Evolutionary conservation across 2,329 filamentous ascomycete species (phyloP).

Genomic region (Cadophora luteo-olivacea): DNA sequence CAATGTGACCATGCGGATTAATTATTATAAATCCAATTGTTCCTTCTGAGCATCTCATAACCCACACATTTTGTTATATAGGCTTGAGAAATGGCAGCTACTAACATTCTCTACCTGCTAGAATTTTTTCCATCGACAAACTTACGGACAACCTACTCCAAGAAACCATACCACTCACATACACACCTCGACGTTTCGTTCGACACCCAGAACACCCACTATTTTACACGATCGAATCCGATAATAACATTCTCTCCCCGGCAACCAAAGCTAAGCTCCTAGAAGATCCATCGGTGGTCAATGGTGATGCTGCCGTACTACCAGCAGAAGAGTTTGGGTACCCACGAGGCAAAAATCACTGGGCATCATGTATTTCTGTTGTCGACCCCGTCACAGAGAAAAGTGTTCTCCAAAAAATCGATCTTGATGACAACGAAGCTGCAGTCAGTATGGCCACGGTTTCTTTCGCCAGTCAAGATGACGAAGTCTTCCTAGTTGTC

Average conservation of each 20-base stretch:
- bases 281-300: slow-evolving; percentile 72
- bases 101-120: slow-evolving; percentile 48
- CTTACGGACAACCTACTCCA: slow-evolving; percentile 85
- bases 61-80: slow-evolving; percentile 22
- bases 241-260: slow-evolving; percentile 87
- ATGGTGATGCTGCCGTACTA: slow-evolving; percentile 74
- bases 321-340: slow-evolving; percentile 89
- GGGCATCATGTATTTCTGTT: slow-evolving; percentile 95
- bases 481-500: slow-evolving; percentile 90
- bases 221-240: slow-evolving; percentile 93
- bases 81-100: not conserved
- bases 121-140: slow-evolving; percentile 91
- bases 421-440: slow-evolving; percentile 89
- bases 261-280: slow-evolving; percentile 78
- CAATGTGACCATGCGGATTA: slow-evolving; percentile 52
- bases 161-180: slow-evolving; percentile 83
- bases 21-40: slow-evolving; percentile 85
- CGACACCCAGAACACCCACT: slow-evolving; percentile 87
- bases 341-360: slow-evolving; percentile 81
- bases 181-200: slow-evolving; percentile 87
- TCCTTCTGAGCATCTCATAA: slow-evolving; percentile 78
- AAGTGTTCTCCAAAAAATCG: slow-evolving; percentile 75
- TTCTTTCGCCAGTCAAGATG: slow-evolving; percentile 85
- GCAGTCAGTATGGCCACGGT: slow-evolving; percentile 86
- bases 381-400: slow-evolving; percentile 84